A percentile compares a stretch with the other conserved stretches of the same genome.
These are phyloP conservation scores for Penicillium roqueforti DNA, from an alignment of 495 filamentous ascomycete species.

Conservation along the genomic window DNA sequence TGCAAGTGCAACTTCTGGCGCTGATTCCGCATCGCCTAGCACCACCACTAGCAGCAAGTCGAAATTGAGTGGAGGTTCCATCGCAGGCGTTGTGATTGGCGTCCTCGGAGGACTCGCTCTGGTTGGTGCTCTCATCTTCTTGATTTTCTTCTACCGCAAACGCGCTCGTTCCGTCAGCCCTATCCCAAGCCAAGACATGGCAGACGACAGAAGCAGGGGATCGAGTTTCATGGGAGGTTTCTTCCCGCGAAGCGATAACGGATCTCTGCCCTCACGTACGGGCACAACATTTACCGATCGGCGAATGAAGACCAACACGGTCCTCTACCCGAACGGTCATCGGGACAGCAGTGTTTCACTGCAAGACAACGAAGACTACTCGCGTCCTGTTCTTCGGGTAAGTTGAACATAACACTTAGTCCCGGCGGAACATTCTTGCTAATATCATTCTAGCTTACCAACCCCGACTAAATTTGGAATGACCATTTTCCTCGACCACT, in stretches of 20 bases:
- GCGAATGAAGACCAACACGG: constrained; percentile 42
- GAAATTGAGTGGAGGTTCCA: constrained; percentile 36
- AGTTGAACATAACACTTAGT: constrained; percentile 16
- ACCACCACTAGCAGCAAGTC: constrained; percentile 11
- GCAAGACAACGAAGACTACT: constrained; percentile 55
- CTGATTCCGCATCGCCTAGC: constrained; percentile 11
- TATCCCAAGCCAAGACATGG: constrained; percentile 32
- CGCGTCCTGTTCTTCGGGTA: constrained; percentile 52
- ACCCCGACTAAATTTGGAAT: constrained; percentile 41
- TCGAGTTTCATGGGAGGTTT: constrained; percentile 42
- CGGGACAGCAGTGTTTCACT: constrained; percentile 50
- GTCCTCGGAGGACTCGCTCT: constrained; percentile 43
- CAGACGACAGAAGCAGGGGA: constrained; percentile 41
- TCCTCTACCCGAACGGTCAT: constrained; percentile 44
- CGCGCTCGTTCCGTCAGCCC: constrained; percentile 32
- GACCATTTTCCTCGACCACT: constrained; percentile 5
- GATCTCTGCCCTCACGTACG: constrained; percentile 20
- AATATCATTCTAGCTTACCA: constrained; percentile 47
- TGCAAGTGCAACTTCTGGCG: constrained; percentile 27
- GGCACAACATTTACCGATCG: constrained; percentile 41
- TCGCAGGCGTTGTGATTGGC: constrained; percentile 50
- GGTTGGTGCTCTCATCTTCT: constrained; percentile 35
- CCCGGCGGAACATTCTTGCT: constrained; percentile 10
- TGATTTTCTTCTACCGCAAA: constrained; percentile 43
- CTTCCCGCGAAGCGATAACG: constrained; percentile 40